A percentile compares a stretch with the other conserved stretches of the same genome.
Conservation (phyloP, 257 asterid species). For the Ilex aquifolium region DNA sequence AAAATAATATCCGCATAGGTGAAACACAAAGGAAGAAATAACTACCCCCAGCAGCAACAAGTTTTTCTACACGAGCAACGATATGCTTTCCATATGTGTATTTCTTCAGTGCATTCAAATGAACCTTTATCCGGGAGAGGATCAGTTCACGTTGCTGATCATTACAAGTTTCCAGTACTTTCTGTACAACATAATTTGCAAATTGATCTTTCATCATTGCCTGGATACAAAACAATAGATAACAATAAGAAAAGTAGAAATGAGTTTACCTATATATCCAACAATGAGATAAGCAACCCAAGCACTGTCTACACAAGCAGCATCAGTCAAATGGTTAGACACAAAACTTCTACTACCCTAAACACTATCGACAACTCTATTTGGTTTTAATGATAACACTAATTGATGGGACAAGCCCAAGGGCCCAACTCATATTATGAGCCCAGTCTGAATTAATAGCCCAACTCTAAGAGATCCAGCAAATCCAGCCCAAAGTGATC, state of each 20-base stretch:
- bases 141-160: conserved; percentile 45
- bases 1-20: too few species aligned
- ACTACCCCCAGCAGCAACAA: conserved; percentile 46
- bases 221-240: neutral
- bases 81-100: conserved; percentile 44
- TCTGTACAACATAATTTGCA: conserved; percentile 48
- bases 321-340: too few species aligned
- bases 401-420: too few species aligned
- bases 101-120: conserved; percentile 38
- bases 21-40: too few species aligned
- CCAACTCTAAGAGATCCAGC: too few species aligned
- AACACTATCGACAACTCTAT: too few species aligned
- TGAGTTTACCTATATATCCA: too few species aligned
- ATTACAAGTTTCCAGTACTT: conserved; percentile 41
- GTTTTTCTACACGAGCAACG: conserved; percentile 46
- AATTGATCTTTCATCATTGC: conserved; percentile 46
- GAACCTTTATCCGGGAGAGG: conserved; percentile 38
- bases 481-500: too few species aligned
- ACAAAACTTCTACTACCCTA: too few species aligned
- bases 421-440: too few species aligned
- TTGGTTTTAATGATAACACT: too few species aligned
- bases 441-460: too few species aligned
- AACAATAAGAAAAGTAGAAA: neutral
- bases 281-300: neutral
- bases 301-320: neutral